A percentile compares a stretch with the other conserved stretches of the same genome.
Evolutionary conservation across 352 stramenopile genomes (phyloP).

Genomic region (Globisporangium middletonii): DNA sequence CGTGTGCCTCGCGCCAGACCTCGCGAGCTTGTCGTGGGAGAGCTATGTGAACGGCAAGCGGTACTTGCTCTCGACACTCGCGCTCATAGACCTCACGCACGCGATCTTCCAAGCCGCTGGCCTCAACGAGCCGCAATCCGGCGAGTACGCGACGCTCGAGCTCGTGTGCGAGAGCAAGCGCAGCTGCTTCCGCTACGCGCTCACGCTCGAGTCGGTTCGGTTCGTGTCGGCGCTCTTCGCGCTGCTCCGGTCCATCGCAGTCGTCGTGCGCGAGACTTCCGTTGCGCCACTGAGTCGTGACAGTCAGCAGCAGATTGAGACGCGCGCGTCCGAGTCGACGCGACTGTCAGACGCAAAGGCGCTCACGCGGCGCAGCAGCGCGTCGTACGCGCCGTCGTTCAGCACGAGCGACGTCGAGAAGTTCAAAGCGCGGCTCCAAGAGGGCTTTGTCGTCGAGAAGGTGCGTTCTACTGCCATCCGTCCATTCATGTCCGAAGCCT

Average conservation of each 20-base stretch:
- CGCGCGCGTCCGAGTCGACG: background rate
- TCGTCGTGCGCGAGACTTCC: background rate
- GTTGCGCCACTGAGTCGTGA: background rate
- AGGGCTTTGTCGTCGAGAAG: slow-evolving; percentile 41
- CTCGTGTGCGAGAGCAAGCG: slow-evolving; percentile 9
- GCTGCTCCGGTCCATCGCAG: slow-evolving; percentile 1
- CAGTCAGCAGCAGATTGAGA: background rate
- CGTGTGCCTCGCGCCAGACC: slow-evolving; percentile 4
- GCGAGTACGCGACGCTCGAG: slow-evolving; percentile 7
- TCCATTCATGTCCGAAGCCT: too few species aligned
- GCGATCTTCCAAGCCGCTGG: slow-evolving; percentile 6
- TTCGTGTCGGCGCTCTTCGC: slow-evolving; percentile 4
- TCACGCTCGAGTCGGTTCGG: slow-evolving; percentile 2
- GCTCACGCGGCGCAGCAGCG: slow-evolving; percentile 7
- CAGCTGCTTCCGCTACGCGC: slow-evolving; percentile 10
- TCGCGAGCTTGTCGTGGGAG: slow-evolving; percentile 11
- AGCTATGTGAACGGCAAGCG: slow-evolving; percentile 5
- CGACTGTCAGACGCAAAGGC: background rate
- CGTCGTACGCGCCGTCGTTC: slow-evolving; percentile 14
- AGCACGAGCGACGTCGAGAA: slow-evolving; percentile 11
- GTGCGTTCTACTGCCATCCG: slow-evolving; percentile 7
- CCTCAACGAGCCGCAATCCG: slow-evolving; percentile 3
- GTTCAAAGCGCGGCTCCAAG: slow-evolving; percentile 34
- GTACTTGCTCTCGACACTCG: slow-evolving; percentile 15
- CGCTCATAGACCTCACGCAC: slow-evolving; percentile 8